A percentile compares a stretch with the other conserved stretches of the same genome.
Conservation (phyloP, 164 flowering plant species). For the Dillenia turbinata region DNA sequence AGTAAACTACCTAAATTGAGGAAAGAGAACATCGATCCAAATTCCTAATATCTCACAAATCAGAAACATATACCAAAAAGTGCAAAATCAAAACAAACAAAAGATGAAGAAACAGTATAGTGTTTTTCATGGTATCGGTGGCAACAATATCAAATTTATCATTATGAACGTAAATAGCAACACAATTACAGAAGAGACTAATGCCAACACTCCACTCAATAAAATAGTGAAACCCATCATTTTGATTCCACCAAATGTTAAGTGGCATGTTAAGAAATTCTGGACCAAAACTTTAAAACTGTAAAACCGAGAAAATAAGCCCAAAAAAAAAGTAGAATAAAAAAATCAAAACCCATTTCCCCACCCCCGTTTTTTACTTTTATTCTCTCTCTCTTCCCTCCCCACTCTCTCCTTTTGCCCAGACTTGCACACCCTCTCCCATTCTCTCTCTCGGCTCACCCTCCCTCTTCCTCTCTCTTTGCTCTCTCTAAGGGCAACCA, state of each 20-base stretch:
- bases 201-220: constrained; percentile 85
- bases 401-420: too few species aligned
- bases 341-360: too few species aligned
- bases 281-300: too few species aligned
- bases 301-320: too few species aligned
- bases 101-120: constrained; percentile 31
- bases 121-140: constrained; percentile 97
- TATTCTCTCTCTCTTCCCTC: too few species aligned
- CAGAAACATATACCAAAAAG: constrained; percentile 2
- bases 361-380: too few species aligned
- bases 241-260: constrained; percentile 55
- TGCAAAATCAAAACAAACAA: neutral
- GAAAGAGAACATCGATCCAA: neutral
- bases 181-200: constrained; percentile 75
- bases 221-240: constrained; percentile 47
- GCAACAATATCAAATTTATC: constrained; percentile 95
- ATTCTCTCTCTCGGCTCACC: too few species aligned
- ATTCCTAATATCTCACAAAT: neutral
- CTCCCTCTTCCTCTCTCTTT: too few species aligned
- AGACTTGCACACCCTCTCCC: too few species aligned
- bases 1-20: neutral
- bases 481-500: too few species aligned
- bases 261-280: too few species aligned
- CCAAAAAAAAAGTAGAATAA: too few species aligned
- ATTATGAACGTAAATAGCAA: constrained; percentile 48